phyloP scores from a whole-genome alignment of 2,329 filamentous ascomycete species.

The Chaetomium olivaceum region DNA sequence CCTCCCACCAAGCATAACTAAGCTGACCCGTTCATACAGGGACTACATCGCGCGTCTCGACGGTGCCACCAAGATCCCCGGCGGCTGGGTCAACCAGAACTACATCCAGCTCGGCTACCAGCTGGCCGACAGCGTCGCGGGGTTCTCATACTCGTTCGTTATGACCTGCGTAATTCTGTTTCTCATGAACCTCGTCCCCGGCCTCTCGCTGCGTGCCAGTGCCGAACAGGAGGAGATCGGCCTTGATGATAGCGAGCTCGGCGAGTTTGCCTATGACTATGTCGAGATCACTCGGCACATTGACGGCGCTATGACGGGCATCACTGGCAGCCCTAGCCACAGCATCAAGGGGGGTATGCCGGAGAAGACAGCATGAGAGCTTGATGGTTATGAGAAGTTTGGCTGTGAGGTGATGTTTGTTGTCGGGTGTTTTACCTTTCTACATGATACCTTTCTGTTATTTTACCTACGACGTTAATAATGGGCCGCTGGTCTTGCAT shows the following conservation, averaged over 20 bases:
- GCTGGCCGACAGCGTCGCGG: slow-evolving; percentile 65
- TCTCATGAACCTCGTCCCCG: slow-evolving; percentile 69
- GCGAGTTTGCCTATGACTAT: slow-evolving; percentile 83
- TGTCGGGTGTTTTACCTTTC: background rate
- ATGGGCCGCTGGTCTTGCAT: background rate
- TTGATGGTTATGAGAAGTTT: background rate
- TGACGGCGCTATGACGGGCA: slow-evolving; percentile 26
- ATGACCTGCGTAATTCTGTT: slow-evolving; percentile 70
- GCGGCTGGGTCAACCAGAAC: slow-evolving; percentile 72
- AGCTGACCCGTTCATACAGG: slow-evolving; percentile 42
- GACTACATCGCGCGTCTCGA: slow-evolving; percentile 74
- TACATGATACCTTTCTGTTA: slow-evolving; percentile 3
- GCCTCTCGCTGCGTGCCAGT: slow-evolving; percentile 66
- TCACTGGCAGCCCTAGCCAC: slow-evolving; percentile 25
- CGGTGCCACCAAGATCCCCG: slow-evolving; percentile 58
- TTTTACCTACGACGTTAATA: background rate
- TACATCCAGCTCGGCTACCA: slow-evolving; percentile 72
- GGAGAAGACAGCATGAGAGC: slow-evolving; percentile 26
- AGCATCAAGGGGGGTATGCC: slow-evolving; percentile 29
- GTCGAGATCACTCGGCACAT: slow-evolving; percentile 61
- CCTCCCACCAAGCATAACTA: background rate
- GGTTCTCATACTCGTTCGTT: slow-evolving; percentile 66
- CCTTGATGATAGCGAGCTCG: slow-evolving; percentile 72
- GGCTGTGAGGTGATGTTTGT: background rate
- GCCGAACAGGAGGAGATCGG: slow-evolving; percentile 69